Percentiles rank a stretch among this genome's conserved stretches.
Conservation (phyloP, 1,139 yeast species). For the Yamadazyma sp. region DNA sequence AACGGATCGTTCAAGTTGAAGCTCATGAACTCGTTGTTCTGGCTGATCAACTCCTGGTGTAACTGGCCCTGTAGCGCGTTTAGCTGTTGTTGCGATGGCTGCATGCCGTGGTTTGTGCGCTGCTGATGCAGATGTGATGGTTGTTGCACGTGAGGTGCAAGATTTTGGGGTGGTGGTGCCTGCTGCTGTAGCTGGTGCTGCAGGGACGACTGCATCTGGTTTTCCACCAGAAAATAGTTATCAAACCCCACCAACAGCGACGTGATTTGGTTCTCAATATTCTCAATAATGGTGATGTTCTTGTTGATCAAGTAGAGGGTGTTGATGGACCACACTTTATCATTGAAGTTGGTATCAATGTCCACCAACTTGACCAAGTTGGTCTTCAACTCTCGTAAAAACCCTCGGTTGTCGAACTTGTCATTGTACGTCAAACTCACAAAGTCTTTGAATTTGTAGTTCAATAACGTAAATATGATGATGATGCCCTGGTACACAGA, state of each 20-base stretch:
- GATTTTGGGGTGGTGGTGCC: not conserved
- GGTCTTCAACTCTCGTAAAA: slow-evolving; percentile 25
- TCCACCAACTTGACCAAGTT: slow-evolving; percentile 24
- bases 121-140: not conserved
- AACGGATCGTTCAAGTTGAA: slow-evolving; percentile 42
- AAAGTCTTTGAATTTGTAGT: slow-evolving; percentile 40
- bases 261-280: slow-evolving; percentile 24
- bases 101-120: no score
- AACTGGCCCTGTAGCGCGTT: not conserved
- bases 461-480: slow-evolving; percentile 49
- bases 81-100: not conserved
- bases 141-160: not conserved
- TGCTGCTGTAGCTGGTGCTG: not conserved
- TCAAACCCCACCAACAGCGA: slow-evolving; percentile 2
- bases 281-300: slow-evolving; percentile 29
- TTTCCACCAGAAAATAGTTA: not conserved
- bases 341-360: slow-evolving; percentile 22
- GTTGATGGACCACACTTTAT: slow-evolving; percentile 39
- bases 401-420: slow-evolving; percentile 19
- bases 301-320: slow-evolving; percentile 33
- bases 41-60: slow-evolving; percentile 3
- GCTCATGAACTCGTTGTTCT: slow-evolving; percentile 13
- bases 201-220: not conserved
- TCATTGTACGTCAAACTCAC: slow-evolving; percentile 19
- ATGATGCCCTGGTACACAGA: slow-evolving; percentile 54